These are phyloP conservation scores for Kuraishia cidri DNA, from an alignment of 805 yeast genomes.

Conservation along the genomic window DNA sequence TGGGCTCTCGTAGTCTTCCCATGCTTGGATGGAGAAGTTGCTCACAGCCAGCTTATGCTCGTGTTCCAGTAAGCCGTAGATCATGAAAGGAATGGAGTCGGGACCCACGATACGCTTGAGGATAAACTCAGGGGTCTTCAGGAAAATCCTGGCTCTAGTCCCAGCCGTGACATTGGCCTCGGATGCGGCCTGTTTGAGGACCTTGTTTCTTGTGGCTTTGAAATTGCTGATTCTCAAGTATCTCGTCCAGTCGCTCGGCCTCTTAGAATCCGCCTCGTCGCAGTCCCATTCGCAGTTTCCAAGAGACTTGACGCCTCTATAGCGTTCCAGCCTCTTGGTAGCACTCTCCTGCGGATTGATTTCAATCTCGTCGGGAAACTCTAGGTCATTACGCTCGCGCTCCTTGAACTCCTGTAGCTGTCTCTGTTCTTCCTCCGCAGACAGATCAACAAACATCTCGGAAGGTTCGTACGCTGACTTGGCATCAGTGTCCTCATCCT, in stretches of 20 bases:
- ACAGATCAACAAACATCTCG: slow-evolving; percentile 63
- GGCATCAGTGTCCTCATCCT: slow-evolving; percentile 25
- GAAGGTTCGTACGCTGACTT: slow-evolving; percentile 14
- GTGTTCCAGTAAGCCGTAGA: slow-evolving; percentile 72
- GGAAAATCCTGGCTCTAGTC: slow-evolving; percentile 44
- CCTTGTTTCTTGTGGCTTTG: slow-evolving; percentile 64
- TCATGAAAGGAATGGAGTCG: slow-evolving; percentile 39
- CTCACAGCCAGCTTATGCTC: slow-evolving; percentile 83
- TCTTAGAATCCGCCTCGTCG: slow-evolving; percentile 67
- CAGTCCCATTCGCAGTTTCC: slow-evolving; percentile 81
- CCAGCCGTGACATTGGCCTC: slow-evolving; percentile 53
- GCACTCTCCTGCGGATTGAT: slow-evolving; percentile 70
- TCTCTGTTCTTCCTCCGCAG: slow-evolving; percentile 75
- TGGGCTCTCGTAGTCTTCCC: slow-evolving; percentile 87
- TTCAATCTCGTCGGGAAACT: slow-evolving; percentile 95
- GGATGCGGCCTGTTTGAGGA: slow-evolving; percentile 47
- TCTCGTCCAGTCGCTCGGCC: slow-evolving; percentile 71
- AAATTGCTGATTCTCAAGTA: slow-evolving; percentile 68
- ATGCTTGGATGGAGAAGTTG: slow-evolving; percentile 73
- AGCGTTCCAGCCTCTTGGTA: slow-evolving; percentile 62
- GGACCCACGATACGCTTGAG: slow-evolving; percentile 35
- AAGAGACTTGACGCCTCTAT: slow-evolving; percentile 81
- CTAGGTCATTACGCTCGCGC: slow-evolving; percentile 73
- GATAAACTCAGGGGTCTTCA: slow-evolving; percentile 46
- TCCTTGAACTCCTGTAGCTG: slow-evolving; percentile 65